Base-by-base conservation (phyloP, 441 rosid genomes). In the Codiaeum variegatum region DNA sequence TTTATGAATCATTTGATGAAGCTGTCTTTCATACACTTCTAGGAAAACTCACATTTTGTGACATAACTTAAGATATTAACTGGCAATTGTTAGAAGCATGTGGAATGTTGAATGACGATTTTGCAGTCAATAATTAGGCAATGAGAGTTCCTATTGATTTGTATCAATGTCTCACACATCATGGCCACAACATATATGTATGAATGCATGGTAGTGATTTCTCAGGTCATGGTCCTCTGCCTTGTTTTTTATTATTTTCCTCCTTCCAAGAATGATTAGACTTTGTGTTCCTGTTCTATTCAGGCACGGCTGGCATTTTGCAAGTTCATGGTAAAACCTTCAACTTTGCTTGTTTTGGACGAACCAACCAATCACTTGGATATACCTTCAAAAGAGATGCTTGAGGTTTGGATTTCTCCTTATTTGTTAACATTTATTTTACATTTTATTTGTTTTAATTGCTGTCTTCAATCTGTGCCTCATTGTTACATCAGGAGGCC, bases 331-430 rank as follows among this genome's bases (percentile, higher is more conserved):
- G 98, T 94, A 46, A 91, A 82, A 69, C 98, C 98, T 16, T 92
- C 97, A 0, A 89, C 94, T 49, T 70, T 94, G 55, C 88, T 94
- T 5, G 87, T 94, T 74, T 71, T 94, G 83, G 97, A 94, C 49
- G 97, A 94, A 80, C 98, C 98, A 13, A 94, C 98, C 46, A 94
- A 94, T 85, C 97, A 92, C 80, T 79, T 94, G 77, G 98, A 92
- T 81, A 92, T 94, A 70, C 97, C 98, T 75, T 89, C 98, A 36
- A 94, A 94, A 83, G 98, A 92, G 80, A 94, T 94, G 97, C 97
- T 94, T 10, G 97, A 94, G 98, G 98, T 94, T 81, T 34, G 84
- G 13, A 52, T 59, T 67, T 46, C 12, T 52, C 23, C 46, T 24
- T 62, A 4, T 28, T 38, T 69, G 5, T 66, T 28, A 75, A 38